These are phyloP conservation scores for Inonotus obliquus DNA, from an alignment of 1,284 basidiomycete genomes.

Conservation along the genomic window DNA sequence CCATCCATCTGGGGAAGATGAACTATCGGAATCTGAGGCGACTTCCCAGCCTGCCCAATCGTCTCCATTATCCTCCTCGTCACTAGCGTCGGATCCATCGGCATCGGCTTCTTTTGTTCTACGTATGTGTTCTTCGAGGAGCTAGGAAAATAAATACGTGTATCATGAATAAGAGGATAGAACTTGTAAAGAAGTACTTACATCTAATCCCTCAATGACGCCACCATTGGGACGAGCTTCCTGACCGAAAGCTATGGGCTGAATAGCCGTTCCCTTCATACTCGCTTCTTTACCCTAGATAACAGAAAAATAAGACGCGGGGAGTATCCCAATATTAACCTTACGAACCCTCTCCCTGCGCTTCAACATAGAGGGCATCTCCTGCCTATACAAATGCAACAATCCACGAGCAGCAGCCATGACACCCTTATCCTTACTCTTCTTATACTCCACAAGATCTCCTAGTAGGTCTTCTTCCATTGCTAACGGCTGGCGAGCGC, in stretches of 20 bases:
- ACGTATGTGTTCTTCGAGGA: slow-evolving; percentile 84
- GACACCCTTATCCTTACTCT: slow-evolving; percentile 93
- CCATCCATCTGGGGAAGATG: slow-evolving; percentile 76
- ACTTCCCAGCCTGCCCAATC: slow-evolving; percentile 93
- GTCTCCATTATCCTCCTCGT: slow-evolving; percentile 60
- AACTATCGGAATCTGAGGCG: slow-evolving; percentile 63
- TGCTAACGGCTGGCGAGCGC: slow-evolving; percentile 89
- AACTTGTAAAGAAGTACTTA: slow-evolving; percentile 33
- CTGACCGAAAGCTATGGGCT: slow-evolving; percentile 81
- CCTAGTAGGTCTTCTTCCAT: slow-evolving; percentile 93
- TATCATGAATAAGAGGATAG: slow-evolving; percentile 10
- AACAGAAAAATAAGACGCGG: not conserved
- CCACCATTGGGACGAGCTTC: slow-evolving; percentile 61
- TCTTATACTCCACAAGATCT: slow-evolving; percentile 92
- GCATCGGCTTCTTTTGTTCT: slow-evolving; percentile 60
- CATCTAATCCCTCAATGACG: slow-evolving; percentile 88
- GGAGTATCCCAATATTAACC: not conserved
- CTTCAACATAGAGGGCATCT: slow-evolving; percentile 93
- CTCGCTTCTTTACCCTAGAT: slow-evolving; percentile 78
- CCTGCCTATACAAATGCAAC: slow-evolving; percentile 91
- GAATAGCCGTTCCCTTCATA: slow-evolving; percentile 49
- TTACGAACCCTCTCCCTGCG: slow-evolving; percentile 72
- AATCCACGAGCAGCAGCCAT: slow-evolving; percentile 85
- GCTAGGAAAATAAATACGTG: slow-evolving; percentile 37
- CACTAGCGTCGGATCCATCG: slow-evolving; percentile 46